A percentile compares a stretch with the other conserved stretches of the same genome.
Evolutionary conservation across 306 rosid genomes (phyloP).

Genomic region (Bauhinia variegata): DNA sequence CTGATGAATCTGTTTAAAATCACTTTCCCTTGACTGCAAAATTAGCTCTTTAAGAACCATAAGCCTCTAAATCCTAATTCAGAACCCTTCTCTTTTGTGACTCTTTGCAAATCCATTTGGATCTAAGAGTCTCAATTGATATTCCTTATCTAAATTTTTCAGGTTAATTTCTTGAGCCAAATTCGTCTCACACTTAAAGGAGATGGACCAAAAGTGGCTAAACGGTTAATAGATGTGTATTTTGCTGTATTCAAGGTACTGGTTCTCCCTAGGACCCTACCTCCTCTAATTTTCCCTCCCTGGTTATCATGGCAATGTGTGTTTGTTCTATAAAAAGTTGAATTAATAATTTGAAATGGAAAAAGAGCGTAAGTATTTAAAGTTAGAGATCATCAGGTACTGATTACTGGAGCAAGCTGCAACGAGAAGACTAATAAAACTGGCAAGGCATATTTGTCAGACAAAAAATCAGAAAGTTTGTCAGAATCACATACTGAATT

Average conservation of each 20-base stretch:
- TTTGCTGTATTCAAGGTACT: constrained; percentile 94
- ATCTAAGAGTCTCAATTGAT: constrained; percentile 18
- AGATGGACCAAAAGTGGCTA: constrained; percentile 96
- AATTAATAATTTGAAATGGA: constrained; percentile 7
- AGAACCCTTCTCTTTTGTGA: not conserved
- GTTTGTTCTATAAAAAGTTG: not conserved
- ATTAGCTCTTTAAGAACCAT: no score
- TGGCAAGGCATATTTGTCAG: constrained; percentile 47
- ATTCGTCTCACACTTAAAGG: constrained; percentile 73
- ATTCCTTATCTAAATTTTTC: constrained; percentile 32
- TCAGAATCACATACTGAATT: constrained; percentile 69
- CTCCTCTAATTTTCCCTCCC: not conserved
- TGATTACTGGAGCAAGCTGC: constrained; percentile 59
- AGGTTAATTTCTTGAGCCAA: constrained; percentile 96
- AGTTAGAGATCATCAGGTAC: constrained; percentile 57
- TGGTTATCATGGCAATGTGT: constrained; percentile 1
- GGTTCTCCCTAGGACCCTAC: constrained; percentile 4
- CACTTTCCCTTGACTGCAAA: no score
- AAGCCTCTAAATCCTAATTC: not conserved
- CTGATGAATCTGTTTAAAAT: no score
- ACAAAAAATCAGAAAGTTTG: constrained; percentile 36
- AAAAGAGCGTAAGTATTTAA: constrained; percentile 14
- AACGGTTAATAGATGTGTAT: constrained; percentile 85
- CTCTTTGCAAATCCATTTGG: constrained; percentile 23
- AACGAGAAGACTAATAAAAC: constrained; percentile 52